These are phyloP conservation scores for Cudoniella acicularis DNA, from an alignment of 495 filamentous ascomycete species.

Conservation along the genomic window DNA sequence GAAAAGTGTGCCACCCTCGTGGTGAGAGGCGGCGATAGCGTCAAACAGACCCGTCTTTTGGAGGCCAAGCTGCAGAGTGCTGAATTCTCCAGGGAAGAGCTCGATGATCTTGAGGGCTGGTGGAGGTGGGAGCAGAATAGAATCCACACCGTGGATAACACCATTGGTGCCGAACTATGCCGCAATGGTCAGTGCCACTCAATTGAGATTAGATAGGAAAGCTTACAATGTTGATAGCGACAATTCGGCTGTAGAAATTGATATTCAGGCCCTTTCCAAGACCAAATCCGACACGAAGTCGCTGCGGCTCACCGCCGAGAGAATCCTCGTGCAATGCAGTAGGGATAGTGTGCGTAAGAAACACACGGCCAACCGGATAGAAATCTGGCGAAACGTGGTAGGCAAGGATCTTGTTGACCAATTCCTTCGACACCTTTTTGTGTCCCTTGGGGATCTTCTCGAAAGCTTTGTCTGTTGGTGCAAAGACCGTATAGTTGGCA, in stretches of 20 bases:
- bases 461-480: slow-evolving; percentile 58
- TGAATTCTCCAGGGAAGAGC: slow-evolving; percentile 67
- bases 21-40: slow-evolving; percentile 36
- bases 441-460: slow-evolving; percentile 57
- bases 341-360: slow-evolving; percentile 65
- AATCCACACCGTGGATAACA: slow-evolving; percentile 71
- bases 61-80: slow-evolving; percentile 69
- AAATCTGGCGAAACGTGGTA: slow-evolving; percentile 69
- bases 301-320: slow-evolving; percentile 55
- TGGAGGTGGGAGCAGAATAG: slow-evolving; percentile 70
- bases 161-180: slow-evolving; percentile 63
- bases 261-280: slow-evolving; percentile 54
- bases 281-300: slow-evolving; percentile 56
- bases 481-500: slow-evolving; percentile 74
- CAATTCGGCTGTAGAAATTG: slow-evolving; percentile 68
- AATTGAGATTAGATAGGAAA: background rate
- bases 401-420: slow-evolving; percentile 57
- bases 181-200: background rate
- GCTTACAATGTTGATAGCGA: slow-evolving; percentile 63
- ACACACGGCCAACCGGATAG: slow-evolving; percentile 55
- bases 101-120: slow-evolving; percentile 54
- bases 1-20: slow-evolving; percentile 64
- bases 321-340: slow-evolving; percentile 52
- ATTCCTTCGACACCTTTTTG: slow-evolving; percentile 55
- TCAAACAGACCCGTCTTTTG: slow-evolving; percentile 61